Evolutionary conservation across 2,329 filamentous ascomycete species (phyloP).

Genomic region (Pseudogymnoascus sp.): DNA sequence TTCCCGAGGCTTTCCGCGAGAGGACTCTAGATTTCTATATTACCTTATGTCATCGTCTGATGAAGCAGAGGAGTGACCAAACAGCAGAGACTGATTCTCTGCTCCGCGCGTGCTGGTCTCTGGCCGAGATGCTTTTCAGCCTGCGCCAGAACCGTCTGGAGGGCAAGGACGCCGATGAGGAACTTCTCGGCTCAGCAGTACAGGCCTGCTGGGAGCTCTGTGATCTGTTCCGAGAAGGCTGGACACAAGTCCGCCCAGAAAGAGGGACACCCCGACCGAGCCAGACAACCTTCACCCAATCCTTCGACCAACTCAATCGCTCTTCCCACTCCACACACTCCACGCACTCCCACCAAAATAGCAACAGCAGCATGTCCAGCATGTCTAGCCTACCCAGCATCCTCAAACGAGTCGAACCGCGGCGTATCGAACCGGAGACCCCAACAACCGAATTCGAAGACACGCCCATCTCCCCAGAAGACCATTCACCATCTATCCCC

Average conservation of each 20-base stretch:
- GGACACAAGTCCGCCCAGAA: conserved; percentile 81
- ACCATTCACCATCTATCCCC: conserved; percentile 64
- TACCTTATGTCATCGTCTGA: conserved; percentile 85
- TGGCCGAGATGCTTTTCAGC: conserved; percentile 90
- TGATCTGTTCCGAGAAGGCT: conserved; percentile 85
- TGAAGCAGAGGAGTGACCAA: conserved; percentile 79
- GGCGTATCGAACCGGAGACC: conserved; percentile 62
- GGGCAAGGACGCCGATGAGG: conserved; percentile 65
- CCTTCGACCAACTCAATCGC: conserved; percentile 39
- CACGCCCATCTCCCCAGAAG: conserved; percentile 72
- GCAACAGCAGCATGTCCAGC: conserved; percentile 22
- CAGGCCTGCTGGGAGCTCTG: conserved; percentile 94
- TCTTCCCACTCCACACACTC: conserved; percentile 40
- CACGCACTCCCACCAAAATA: conserved; percentile 25
- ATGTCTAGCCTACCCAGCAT: conserved; percentile 43
- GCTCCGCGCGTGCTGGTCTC: conserved; percentile 75
- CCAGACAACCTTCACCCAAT: conserved; percentile 64
- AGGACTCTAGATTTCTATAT: conserved; percentile 91
- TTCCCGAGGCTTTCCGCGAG: conserved; percentile 82
- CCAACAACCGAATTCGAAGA: conserved; percentile 95
- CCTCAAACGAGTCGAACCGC: conserved; percentile 35
- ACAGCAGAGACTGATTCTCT: conserved; percentile 77
- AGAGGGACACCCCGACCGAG: conserved; percentile 75
- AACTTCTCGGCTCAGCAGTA: conserved; percentile 76
- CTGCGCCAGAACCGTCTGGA: conserved; percentile 75